phyloP scores from a whole-genome alignment of 805 yeast genomes.

The Saccharomycopsis javanensis region DNA sequence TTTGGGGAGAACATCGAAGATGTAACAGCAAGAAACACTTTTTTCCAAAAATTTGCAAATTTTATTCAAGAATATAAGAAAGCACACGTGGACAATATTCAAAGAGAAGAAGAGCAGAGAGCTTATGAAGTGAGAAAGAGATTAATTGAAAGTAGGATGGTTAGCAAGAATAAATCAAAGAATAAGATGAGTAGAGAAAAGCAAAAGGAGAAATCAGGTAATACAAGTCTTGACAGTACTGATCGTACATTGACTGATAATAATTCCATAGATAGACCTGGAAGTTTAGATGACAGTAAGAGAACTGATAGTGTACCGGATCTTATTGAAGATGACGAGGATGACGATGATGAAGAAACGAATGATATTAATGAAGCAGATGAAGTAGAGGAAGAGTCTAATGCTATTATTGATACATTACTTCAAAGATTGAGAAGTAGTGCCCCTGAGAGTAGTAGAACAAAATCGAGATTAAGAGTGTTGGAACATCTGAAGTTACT shows the following conservation, averaged over 20 bases:
- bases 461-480: slow-evolving; percentile 46
- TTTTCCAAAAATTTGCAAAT: slow-evolving; percentile 51
- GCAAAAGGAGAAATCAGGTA: not conserved
- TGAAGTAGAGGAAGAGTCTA: slow-evolving; percentile 6
- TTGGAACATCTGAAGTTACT: slow-evolving; percentile 5
- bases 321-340: slow-evolving; percentile 24
- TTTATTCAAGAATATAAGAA: slow-evolving; percentile 53
- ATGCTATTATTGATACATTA: slow-evolving; percentile 63
- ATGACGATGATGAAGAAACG: slow-evolving; percentile 28
- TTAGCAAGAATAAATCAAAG: not conserved
- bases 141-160: slow-evolving; percentile 35
- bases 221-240: not conserved
- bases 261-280: not conserved
- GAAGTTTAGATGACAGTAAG: not conserved
- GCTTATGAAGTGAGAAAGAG: slow-evolving; percentile 56
- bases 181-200: not conserved
- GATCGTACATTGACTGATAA: not conserved
- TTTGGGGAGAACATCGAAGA: slow-evolving; percentile 61
- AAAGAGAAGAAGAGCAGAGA: slow-evolving; percentile 57
- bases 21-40: slow-evolving; percentile 45
- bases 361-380: slow-evolving; percentile 29
- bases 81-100: slow-evolving; percentile 55
- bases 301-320: slow-evolving; percentile 14
- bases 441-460: slow-evolving; percentile 70
- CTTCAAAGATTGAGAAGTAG: slow-evolving; percentile 77